Percentiles rank a stretch among this genome's conserved stretches.
These are phyloP conservation scores for Trypanosoma avium DNA, from an alignment of 208 protist genomes.

Conservation along the genomic window DNA sequence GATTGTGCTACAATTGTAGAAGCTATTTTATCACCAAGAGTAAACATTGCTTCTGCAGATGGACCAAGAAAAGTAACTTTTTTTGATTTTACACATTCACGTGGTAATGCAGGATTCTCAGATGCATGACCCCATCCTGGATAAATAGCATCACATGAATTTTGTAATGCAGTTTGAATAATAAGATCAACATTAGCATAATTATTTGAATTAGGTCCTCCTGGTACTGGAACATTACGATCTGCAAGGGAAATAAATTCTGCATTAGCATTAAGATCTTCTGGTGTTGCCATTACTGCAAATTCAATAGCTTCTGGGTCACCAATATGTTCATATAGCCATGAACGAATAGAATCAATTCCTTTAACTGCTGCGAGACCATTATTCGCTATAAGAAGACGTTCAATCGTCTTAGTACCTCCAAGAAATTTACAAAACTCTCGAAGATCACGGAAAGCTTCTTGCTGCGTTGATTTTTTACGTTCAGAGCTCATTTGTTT, in stretches of 20 bases:
- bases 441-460: slow-evolving; percentile 41
- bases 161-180: slow-evolving; percentile 94
- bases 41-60: slow-evolving; percentile 85
- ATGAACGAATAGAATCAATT: slow-evolving; percentile 97
- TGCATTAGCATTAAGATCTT: slow-evolving; percentile 98
- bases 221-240: slow-evolving; percentile 92
- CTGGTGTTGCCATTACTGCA: slow-evolving; percentile 97
- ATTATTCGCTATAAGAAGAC: slow-evolving; percentile 98
- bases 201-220: slow-evolving; percentile 98
- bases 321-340: slow-evolving; percentile 95
- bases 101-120: slow-evolving; percentile 97
- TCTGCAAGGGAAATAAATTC: slow-evolving; percentile 98
- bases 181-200: slow-evolving; percentile 99
- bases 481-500: background rate
- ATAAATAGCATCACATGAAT: slow-evolving; percentile 96
- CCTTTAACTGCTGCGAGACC: slow-evolving; percentile 98
- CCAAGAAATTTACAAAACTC: slow-evolving; percentile 56
- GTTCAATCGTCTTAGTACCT: slow-evolving; percentile 67
- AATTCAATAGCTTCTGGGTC: slow-evolving; percentile 95
- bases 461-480: background rate
- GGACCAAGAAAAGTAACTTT: slow-evolving; percentile 81
- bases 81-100: slow-evolving; percentile 58
- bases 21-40: slow-evolving; percentile 98
- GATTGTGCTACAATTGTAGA: slow-evolving; percentile 97
- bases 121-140: slow-evolving; percentile 99